These are phyloP conservation scores for Aphanomyces astaci DNA, from an alignment of 352 stramenopile genomes.

Conservation along the genomic window DNA sequence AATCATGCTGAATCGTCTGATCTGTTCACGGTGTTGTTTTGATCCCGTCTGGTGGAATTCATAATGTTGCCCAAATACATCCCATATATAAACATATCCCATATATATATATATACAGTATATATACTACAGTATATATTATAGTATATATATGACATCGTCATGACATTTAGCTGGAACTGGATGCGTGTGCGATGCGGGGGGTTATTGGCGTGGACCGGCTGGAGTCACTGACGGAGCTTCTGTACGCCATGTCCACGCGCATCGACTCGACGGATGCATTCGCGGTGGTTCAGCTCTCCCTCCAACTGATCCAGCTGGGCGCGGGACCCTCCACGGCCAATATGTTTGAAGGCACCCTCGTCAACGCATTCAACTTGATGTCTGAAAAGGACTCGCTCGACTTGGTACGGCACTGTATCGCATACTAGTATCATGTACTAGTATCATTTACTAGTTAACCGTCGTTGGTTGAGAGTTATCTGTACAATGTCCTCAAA, in stretches of 20 bases:
- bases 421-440: too few relatives aligned
- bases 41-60: too few relatives aligned
- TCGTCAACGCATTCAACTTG: neutral
- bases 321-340: neutral
- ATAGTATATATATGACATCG: too few relatives aligned
- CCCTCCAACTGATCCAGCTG: neutral
- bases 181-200: neutral
- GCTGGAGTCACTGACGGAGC: neutral
- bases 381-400: neutral
- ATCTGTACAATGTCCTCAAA: too few relatives aligned
- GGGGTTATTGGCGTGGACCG: constrained; percentile 6
- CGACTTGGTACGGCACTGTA: neutral
- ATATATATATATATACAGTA: too few relatives aligned
- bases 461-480: too few relatives aligned
- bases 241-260: constrained; percentile 4
- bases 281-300: neutral
- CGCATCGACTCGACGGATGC: constrained; percentile 5
- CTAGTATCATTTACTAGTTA: too few relatives aligned
- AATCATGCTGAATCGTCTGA: too few relatives aligned
- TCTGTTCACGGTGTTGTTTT: too few relatives aligned
- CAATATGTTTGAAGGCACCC: neutral
- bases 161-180: neutral
- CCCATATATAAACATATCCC: too few relatives aligned
- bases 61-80: too few relatives aligned
- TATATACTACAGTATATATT: too few relatives aligned